Evolutionary conservation across 2,329 filamentous ascomycete genomes (phyloP).

Genomic region (Aspergillus novofumigatus): DNA sequence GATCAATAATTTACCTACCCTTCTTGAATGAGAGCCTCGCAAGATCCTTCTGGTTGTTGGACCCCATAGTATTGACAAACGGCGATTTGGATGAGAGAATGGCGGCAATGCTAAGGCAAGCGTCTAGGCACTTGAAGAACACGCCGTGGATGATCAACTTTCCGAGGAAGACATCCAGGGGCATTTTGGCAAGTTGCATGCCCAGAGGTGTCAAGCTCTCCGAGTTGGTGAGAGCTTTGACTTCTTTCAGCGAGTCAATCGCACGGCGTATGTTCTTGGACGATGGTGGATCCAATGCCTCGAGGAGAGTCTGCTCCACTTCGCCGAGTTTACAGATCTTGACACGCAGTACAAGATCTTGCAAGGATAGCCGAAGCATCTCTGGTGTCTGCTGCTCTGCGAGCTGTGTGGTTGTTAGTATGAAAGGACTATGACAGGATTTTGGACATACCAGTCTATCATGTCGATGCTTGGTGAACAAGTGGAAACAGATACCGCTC

Average conservation of each 20-base stretch:
- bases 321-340: slow-evolving; percentile 96
- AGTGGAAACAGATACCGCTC: slow-evolving; percentile 88
- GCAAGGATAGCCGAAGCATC: slow-evolving; percentile 87
- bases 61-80: slow-evolving; percentile 81
- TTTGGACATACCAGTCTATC: slow-evolving; percentile 55
- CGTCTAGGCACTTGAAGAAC: slow-evolving; percentile 87
- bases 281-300: slow-evolving; percentile 85
- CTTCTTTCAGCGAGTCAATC: slow-evolving; percentile 88
- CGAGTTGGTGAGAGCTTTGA: slow-evolving; percentile 73
- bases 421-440: background rate
- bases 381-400: slow-evolving; percentile 93
- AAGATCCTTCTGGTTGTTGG: slow-evolving; percentile 74
- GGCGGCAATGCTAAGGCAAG: slow-evolving; percentile 84
- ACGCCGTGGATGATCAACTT: slow-evolving; percentile 85
- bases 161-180: slow-evolving; percentile 88
- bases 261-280: slow-evolving; percentile 89
- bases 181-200: slow-evolving; percentile 78
- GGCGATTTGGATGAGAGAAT: slow-evolving; percentile 93
- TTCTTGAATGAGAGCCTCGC: slow-evolving; percentile 74
- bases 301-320: slow-evolving; percentile 82
- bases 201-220: slow-evolving; percentile 88
- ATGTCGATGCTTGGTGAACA: slow-evolving; percentile 87
- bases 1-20: slow-evolving; percentile 34
- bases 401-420: slow-evolving; percentile 50
- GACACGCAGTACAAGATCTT: slow-evolving; percentile 90